Base-by-base conservation (phyloP, 2,329 filamentous ascomycete species). In the Huntiella savannae region DNA sequence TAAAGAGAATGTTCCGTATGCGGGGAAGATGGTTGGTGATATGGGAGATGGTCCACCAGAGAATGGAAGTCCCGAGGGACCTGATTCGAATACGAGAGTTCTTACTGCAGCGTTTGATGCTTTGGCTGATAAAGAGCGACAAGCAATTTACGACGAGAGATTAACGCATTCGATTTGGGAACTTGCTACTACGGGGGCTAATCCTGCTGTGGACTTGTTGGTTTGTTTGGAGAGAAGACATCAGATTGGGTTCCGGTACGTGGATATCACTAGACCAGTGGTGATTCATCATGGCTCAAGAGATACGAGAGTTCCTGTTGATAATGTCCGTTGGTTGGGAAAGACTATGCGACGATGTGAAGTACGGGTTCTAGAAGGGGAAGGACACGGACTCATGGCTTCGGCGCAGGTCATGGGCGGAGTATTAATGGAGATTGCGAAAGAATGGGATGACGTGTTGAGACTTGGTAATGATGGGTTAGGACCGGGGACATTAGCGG, bases 301-400 rank as follows among this genome's bases (percentile, higher is more conserved):
- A 54, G 91, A 98, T 57, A 86, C 81, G 5, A 75, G 91, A 17
- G 91, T 98, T 1, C 91, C 91, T 0, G 81, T 94, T 11, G 91
- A 94, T 48, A 98, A 98, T 56, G 85, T 95, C 16, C 74, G 80
- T 53, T 98, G 91, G 91, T 70, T 98, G 5, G 87, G 86, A 49
- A 87, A 87, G 61, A 82, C 82, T 37, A 96, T 98, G 87, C 77
- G 82, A 28, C 71, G 83, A 41, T 96, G 88, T 60, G 91, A 96
- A 59, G 84, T 98, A 11, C 70, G 88, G 4, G 77, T 96, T 4
- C 68, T 98, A 3, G 82, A 93, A 53, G 85, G 83, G 4, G 88
- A 98, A 60, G 85, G 87, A 3, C 91, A 98, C 58, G 88, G 91
- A 0, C 66, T 98, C 17, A 98, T 98, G 91, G 91, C 91, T 1